These are phyloP conservation scores for Angomonas ambiguus DNA, from an alignment of 208 protist species.

Conservation along the genomic window DNA sequence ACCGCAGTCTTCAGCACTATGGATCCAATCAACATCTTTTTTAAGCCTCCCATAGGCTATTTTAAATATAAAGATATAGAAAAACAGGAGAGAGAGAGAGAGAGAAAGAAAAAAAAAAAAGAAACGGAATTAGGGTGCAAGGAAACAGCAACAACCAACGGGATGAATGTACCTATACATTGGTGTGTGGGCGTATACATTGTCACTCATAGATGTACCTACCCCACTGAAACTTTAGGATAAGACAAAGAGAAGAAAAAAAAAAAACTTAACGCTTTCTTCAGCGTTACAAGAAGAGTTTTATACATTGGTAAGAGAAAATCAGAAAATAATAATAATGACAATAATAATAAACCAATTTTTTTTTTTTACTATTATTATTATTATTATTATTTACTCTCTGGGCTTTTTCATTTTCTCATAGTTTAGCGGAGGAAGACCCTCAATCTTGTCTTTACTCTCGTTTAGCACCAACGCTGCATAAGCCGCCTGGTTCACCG, in stretches of 20 bases:
- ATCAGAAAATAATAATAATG: neutral
- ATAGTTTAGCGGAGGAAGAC: conserved; percentile 54
- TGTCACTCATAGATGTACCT: no score
- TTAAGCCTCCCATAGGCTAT: no score
- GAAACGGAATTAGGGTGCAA: no score
- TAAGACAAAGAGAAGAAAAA: conserved; percentile 15
- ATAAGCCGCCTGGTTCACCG: conserved; percentile 53
- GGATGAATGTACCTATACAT: no score
- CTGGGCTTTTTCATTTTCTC: conserved; percentile 18
- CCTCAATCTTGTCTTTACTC: conserved; percentile 36
- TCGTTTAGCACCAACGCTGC: conserved; percentile 47
- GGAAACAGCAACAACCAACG: neutral
- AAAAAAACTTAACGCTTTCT: neutral
- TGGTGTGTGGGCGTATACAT: no score
- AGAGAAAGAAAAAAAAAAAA: no score
- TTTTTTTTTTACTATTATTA: conserved; percentile 1
- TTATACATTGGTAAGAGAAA: neutral
- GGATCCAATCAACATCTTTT: no score
- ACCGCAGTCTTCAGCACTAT: no score
- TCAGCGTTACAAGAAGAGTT: neutral
- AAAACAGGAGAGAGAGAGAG: no score
- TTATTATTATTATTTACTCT: no score
- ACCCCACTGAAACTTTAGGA: no score
- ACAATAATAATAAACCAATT: neutral
- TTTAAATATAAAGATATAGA: no score